Conservation (phyloP, 2,329 filamentous ascomycete genomes). For the Xylariaceae sp. region DNA sequence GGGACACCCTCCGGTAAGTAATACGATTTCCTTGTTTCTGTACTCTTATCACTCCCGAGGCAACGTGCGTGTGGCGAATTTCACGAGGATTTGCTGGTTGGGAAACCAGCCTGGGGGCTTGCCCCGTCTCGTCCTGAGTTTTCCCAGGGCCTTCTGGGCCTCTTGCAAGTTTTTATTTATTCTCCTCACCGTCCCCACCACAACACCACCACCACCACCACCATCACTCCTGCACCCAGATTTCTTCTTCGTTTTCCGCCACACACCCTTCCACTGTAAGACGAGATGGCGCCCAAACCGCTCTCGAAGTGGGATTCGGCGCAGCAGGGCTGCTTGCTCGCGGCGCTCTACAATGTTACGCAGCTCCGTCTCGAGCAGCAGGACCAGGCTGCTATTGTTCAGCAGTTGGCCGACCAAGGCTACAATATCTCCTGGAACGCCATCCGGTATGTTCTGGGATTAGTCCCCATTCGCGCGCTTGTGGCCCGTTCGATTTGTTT, state of each 20-base stretch:
- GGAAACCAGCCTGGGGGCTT: too few relatives aligned
- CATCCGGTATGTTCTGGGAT: constrained; percentile 23
- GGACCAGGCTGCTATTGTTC: constrained; percentile 14
- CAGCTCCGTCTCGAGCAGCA: constrained; percentile 12
- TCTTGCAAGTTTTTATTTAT: too few relatives aligned
- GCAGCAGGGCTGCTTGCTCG: constrained; percentile 13
- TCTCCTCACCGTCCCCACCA: neutral
- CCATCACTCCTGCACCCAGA: neutral
- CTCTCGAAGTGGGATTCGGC: constrained; percentile 14
- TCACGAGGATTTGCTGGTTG: too few relatives aligned
- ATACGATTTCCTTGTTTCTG: constrained; percentile 1
- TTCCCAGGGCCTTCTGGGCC: too few relatives aligned
- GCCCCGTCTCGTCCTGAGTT: too few relatives aligned
- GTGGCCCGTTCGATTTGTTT: constrained; percentile 3
- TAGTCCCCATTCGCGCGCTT: neutral
- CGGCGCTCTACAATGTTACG: constrained; percentile 13
- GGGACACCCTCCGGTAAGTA: constrained; percentile 13
- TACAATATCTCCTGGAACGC: constrained; percentile 26
- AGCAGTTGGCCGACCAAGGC: constrained; percentile 13
- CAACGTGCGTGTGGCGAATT: constrained; percentile 3
- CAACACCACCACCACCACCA: too few relatives aligned
- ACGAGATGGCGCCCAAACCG: constrained; percentile 5
- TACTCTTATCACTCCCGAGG: constrained; percentile 1
- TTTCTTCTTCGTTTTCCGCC: constrained; percentile 1
- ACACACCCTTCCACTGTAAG: neutral